phyloP scores from a whole-genome alignment of 441 rosid genomes.

The Omphalea diandra region DNA sequence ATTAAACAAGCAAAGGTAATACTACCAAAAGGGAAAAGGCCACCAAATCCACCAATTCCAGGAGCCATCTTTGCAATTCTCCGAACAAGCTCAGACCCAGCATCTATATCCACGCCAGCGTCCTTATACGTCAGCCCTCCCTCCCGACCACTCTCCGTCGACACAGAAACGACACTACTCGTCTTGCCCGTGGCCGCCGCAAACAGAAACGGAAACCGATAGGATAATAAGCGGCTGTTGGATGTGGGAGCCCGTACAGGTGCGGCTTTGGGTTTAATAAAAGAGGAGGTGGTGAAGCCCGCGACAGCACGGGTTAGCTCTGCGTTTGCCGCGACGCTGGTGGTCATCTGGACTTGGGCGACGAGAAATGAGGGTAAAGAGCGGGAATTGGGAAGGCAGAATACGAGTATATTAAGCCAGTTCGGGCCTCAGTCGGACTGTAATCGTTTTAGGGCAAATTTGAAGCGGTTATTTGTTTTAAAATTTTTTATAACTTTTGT shows the following conservation, averaged over 20 bases:
- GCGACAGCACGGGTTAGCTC: constrained; percentile 28
- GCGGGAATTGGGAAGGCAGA: too few species aligned
- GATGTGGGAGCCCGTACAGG: background rate
- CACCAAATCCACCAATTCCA: constrained; percentile 92
- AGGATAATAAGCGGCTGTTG: constrained; percentile 18
- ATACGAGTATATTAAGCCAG: too few species aligned
- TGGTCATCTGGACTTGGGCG: too few species aligned
- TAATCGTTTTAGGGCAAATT: too few species aligned
- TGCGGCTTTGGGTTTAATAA: constrained; percentile 3
- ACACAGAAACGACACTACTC: constrained; percentile 27
- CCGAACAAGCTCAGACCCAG: constrained; percentile 83
- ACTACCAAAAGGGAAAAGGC: constrained; percentile 80
- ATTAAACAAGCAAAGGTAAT: background rate
- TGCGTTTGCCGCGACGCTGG: constrained; percentile 25
- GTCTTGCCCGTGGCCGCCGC: background rate
- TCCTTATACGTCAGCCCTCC: constrained; percentile 69
- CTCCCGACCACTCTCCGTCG: constrained; percentile 25
- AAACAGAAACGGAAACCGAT: constrained; percentile 15
- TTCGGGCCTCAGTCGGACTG: too few species aligned
- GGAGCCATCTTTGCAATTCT: constrained; percentile 92
- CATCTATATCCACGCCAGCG: constrained; percentile 94
- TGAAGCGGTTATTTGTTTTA: too few species aligned
- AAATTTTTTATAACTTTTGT: too few species aligned
- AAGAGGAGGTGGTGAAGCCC: constrained; percentile 1
- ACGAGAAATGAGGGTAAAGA: too few species aligned